Evolutionary conservation across 1,139 yeast genomes (phyloP).

Genomic region (Candida albicans): DNA sequence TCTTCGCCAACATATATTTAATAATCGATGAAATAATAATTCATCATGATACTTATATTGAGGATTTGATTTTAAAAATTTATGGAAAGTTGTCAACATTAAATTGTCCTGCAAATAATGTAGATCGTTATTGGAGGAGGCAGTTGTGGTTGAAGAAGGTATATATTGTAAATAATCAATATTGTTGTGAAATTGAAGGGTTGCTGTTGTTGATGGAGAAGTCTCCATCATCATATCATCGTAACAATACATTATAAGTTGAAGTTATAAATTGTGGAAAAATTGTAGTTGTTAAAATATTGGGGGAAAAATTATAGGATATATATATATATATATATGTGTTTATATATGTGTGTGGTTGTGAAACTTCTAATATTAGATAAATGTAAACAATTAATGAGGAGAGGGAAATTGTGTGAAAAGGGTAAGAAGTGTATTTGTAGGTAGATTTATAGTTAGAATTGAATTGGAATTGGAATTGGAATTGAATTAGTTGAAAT

Average conservation of each 20-base stretch:
- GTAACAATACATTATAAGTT: constrained; percentile 11
- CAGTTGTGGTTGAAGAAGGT: constrained; percentile 6
- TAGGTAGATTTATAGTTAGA: no score
- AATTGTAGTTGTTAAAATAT: not conserved
- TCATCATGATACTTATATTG: constrained; percentile 13
- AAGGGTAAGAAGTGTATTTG: no score
- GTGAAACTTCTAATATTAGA: no score
- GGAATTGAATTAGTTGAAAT: no score
- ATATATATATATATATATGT: not conserved
- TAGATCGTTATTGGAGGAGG: constrained; percentile 12
- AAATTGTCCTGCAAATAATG: no score
- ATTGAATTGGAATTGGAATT: no score
- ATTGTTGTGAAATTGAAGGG: constrained; percentile 24
- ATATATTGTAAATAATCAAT: constrained; percentile 34
- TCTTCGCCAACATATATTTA: constrained; percentile 46
- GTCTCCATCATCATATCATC: constrained; percentile 23
- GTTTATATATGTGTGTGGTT: no score
- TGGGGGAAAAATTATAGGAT: not conserved
- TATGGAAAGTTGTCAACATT: constrained; percentile 24
- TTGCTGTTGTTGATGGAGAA: constrained; percentile 7
- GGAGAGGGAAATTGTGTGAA: no score
- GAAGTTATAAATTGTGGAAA: not conserved
- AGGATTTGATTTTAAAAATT: constrained; percentile 21
- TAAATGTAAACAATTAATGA: no score
- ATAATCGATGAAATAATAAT: constrained; percentile 26